Conservation (phyloP, 2,329 filamentous ascomycete genomes). For the Periconia sp. region DNA sequence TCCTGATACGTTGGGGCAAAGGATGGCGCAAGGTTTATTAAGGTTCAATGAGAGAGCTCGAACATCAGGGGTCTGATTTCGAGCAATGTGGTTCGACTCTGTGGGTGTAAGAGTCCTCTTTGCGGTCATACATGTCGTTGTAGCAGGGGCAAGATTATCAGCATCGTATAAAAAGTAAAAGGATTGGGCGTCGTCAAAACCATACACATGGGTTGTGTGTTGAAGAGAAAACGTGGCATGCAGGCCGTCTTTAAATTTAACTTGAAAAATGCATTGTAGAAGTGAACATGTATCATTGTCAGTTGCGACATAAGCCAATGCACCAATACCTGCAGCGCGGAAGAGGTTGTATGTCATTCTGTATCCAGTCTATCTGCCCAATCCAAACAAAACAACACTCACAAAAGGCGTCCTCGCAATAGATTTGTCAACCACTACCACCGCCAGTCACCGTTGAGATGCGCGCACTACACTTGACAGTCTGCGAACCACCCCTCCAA, state of each 20-base stretch:
- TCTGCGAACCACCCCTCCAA: constrained; percentile 15
- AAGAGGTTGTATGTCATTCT: constrained; percentile 11
- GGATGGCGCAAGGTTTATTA: constrained; percentile 12
- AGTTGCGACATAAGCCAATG: constrained; percentile 4
- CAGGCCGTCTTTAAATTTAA: constrained; percentile 12
- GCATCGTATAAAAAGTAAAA: constrained; percentile 22
- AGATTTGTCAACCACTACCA: neutral
- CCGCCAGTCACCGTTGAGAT: constrained; percentile 1
- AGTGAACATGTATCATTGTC: constrained; percentile 8
- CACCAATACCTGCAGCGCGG: constrained; percentile 13
- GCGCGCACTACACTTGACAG: constrained; percentile 9
- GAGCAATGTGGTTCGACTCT: constrained; percentile 9
- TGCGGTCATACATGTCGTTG: constrained; percentile 3
- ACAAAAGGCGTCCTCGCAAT: neutral
- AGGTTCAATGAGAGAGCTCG: constrained; percentile 9
- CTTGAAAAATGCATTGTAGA: constrained; percentile 2
- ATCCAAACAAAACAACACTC: neutral
- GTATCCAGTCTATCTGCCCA: constrained; percentile 8
- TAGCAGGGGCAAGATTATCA: constrained; percentile 15
- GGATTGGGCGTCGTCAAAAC: constrained; percentile 10
- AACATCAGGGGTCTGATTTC: constrained; percentile 13
- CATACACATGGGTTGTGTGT: constrained; percentile 8
- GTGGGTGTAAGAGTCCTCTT: neutral
- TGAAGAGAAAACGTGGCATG: constrained; percentile 14
- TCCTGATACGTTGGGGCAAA: constrained; percentile 3